Evolutionary conservation across 2,329 filamentous ascomycete species (phyloP).

Genomic region (Cryphonectria carpinicola): DNA sequence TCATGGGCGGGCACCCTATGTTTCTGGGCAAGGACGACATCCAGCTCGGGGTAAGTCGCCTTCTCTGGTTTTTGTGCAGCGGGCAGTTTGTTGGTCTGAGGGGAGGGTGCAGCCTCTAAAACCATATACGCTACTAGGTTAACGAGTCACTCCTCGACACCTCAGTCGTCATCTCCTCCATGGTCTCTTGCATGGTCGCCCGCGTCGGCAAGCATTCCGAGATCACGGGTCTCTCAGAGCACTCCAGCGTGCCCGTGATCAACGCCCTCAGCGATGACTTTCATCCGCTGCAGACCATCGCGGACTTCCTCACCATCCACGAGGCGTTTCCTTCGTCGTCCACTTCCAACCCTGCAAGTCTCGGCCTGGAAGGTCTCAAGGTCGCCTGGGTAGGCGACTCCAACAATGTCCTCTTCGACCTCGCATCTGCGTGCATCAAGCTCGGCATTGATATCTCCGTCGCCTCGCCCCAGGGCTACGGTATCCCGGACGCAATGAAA

Average conservation of each 20-base stretch:
- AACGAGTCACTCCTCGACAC: constrained; percentile 97
- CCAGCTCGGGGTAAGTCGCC: constrained; percentile 68
- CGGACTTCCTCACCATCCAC: constrained; percentile 89
- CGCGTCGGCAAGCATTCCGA: constrained; percentile 79
- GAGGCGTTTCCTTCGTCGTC: constrained; percentile 68
- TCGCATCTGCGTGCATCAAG: constrained; percentile 86
- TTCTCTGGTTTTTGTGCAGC: constrained; percentile 52
- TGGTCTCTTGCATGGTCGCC: constrained; percentile 83
- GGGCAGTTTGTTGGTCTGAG: neutral
- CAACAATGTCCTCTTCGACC: constrained; percentile 95
- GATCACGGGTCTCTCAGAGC: constrained; percentile 68
- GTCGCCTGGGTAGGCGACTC: constrained; percentile 96
- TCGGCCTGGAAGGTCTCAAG: constrained; percentile 82
- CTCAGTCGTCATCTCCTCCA: constrained; percentile 88
- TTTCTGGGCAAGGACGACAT: constrained; percentile 96
- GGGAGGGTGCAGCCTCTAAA: neutral
- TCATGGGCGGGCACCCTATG: constrained; percentile 92
- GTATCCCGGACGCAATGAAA: constrained; percentile 76
- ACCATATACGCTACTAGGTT: constrained; percentile 47
- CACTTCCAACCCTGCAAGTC: constrained; percentile 40
- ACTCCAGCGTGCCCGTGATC: constrained; percentile 80
- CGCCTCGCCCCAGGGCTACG: constrained; percentile 83
- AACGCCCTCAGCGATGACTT: constrained; percentile 88
- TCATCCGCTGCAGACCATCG: constrained; percentile 92
- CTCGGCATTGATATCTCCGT: constrained; percentile 85